Conservation (phyloP, 352 stramenopile species). For the Phytophthora podocarpi region DNA sequence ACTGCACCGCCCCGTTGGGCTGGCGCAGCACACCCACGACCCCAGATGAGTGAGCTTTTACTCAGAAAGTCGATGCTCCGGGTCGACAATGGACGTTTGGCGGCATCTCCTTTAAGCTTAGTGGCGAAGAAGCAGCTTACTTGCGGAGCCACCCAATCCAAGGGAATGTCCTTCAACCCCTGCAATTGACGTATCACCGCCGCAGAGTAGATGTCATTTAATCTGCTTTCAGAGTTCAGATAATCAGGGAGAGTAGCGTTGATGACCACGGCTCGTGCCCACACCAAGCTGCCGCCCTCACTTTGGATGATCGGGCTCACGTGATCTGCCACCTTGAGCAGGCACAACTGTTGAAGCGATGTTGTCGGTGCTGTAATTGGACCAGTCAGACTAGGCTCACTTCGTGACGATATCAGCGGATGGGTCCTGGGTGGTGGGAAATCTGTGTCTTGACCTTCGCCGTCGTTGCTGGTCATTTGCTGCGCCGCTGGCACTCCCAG, state of each 20-base stretch:
- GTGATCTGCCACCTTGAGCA: conserved; percentile 61
- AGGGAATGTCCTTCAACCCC: conserved; percentile 42
- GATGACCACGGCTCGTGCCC: conserved; percentile 68
- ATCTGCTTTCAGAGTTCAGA: conserved; percentile 1
- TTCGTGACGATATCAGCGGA: conserved; percentile 28
- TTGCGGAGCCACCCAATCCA: conserved; percentile 70
- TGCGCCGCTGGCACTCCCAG: background rate
- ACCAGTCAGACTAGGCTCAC: conserved; percentile 45
- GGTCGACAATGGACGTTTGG: conserved; percentile 65
- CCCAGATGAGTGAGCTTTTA: conserved; percentile 79
- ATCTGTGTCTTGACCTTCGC: background rate
- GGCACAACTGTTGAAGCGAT: conserved; percentile 48
- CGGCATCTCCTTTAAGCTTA: conserved; percentile 70
- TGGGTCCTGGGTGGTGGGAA: conserved; percentile 1
- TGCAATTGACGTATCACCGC: conserved; percentile 49
- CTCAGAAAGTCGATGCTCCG: conserved; percentile 81
- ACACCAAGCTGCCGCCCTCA: conserved; percentile 62
- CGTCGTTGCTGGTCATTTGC: background rate
- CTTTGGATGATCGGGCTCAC: conserved; percentile 46
- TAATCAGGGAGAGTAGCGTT: conserved; percentile 32
- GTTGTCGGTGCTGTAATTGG: conserved; percentile 28
- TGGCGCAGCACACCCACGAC: conserved; percentile 35
- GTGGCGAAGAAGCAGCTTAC: conserved; percentile 82
- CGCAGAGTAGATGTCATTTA: conserved; percentile 24
- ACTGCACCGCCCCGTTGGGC: conserved; percentile 48